Evolutionary conservation across 257 asterid species (phyloP).

Genomic region (Thymus quinquecostatus): DNA sequence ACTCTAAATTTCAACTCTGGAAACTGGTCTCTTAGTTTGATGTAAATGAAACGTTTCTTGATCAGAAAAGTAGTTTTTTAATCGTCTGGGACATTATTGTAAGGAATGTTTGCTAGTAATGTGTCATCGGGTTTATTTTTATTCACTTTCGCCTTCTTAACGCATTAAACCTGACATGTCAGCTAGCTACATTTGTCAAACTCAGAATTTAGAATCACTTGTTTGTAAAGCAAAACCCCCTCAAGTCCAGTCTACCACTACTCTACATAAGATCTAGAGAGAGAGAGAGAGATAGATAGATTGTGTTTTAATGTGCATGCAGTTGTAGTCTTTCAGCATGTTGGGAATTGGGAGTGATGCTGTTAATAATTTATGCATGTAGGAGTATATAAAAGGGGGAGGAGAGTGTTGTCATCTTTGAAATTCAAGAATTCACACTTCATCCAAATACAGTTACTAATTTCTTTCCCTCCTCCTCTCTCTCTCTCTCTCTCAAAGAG

Average conservation of each 20-base stretch:
- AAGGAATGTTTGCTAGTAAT: too few species aligned
- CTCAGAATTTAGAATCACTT: conserved; percentile 50
- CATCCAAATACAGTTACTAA: not conserved
- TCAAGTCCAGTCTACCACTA: not conserved
- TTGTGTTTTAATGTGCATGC: not conserved
- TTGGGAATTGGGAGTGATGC: not conserved
- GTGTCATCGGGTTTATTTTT: too few species aligned
- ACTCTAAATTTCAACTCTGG: too few species aligned
- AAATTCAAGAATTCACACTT: conserved; percentile 1
- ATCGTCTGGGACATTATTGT: too few species aligned
- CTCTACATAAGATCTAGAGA: conserved; percentile 21
- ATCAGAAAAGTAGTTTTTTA: too few species aligned
- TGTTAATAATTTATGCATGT: not conserved
- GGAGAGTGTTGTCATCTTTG: not conserved
- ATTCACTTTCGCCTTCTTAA: too few species aligned
- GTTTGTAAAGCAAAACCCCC: conserved; percentile 53
- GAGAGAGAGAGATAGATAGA: conserved; percentile 20
- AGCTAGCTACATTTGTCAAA: conserved; percentile 36
- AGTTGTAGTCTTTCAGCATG: not conserved
- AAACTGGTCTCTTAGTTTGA: too few species aligned
- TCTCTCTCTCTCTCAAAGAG: not conserved
- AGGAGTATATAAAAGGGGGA: not conserved
- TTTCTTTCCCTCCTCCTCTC: not conserved
- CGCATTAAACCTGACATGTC: too few species aligned
- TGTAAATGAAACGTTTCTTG: too few species aligned